Base-by-base conservation (phyloP, 75 land plant genomes). In the Sequoiadendron giganteum region DNA sequence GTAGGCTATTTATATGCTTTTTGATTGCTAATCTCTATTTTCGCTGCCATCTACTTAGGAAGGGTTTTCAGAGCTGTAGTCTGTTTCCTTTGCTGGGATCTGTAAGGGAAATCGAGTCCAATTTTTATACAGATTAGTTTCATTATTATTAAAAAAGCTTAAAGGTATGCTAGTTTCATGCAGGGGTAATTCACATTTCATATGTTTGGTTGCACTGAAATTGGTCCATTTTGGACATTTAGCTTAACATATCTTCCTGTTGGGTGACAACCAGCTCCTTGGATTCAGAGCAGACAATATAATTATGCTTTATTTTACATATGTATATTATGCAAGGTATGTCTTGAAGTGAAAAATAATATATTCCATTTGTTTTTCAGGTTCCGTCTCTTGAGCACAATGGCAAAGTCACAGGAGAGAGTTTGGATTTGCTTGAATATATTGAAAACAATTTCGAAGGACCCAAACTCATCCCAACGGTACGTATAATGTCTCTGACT, bases 311-410 rank as follows among this genome's bases (percentile, higher is more conserved):
- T 52, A 13, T 32, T 34, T 72, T 7, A 58, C 25, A 32, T 68
- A 25, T 30, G 76, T n/a, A 72, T 72, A 2, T 9, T 32, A 7
- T 70, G 8, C 76, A 72, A 72, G 10, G 76, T 0, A 72, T 32
- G 76, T 72, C 14, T 72, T 30, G 76, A 39, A 14, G 77, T 75
- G 38, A 75, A 34, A 75, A 32, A 75, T 11, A 32, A 34, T 75
- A 34, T 10, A 11, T 75, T 75, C 0, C 38, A 8, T 34, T 75
- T 2, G 2, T 75, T 84, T 77, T 88, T 42, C 91, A 97, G 98
- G 98, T 97, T 72, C 98, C 98, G 83, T 45, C 98, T 34, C 87
- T 97, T 90, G 98, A 97, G 90, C 96, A 97, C 86, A 94, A 97
- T 86, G 93, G 94, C 86, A 91, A 97, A 89, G 93, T 97, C 38